Base-by-base conservation (phyloP, 192 early-diverging fungal genomes). In the Coemansia interrupta region DNA sequence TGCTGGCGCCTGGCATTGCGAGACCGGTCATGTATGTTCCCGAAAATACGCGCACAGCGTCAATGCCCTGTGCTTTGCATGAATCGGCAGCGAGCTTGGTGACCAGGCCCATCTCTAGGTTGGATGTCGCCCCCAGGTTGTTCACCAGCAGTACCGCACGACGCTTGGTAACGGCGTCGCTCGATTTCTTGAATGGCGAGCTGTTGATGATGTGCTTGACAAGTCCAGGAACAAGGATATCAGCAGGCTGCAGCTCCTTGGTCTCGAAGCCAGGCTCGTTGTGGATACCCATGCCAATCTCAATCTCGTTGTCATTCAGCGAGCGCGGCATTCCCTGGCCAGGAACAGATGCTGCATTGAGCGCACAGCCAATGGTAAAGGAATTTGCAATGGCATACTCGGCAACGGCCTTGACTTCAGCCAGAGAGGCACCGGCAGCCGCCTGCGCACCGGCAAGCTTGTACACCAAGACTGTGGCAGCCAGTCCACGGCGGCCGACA, bases 231-330 rank as follows among this genome's bases (percentile, higher is more conserved):
- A 88, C 74, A 29, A 90, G 65, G 5, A 73, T 56, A 17, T 73
- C 60, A 3, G 84, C 81, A 11, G 84, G 56, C 36, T 69, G 64
- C 12, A 87, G 56, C 7, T 60, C 45, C 42, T 66, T 83, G 53
- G 82, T 86, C 51, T 70, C 72, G 54, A 84, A 83, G 4, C 92
- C 92, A 11, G 89, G 82, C 73, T 94, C 92, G 56, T 88, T 89
- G 66, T 94, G 92, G 53, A 94, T 94, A 49, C 89, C 89, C 81
- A 90, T 86, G 4, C 92, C 91, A 42, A 91, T 79, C 50, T 87
- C 84, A 14, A 89, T 80, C 22, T 83, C 82, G 58, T 80, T 63
- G 24, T 81, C 70, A 3, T 60, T 48, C 8, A 92, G 79, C 15
- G 64, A 73, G 19, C 84, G 74, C 24, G 76, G 71, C 61, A 80